A percentile compares a stretch with the other conserved stretches of the same genome.
Conservation (phyloP, 345 rosid species). For the Erucastrum elatum region DNA sequence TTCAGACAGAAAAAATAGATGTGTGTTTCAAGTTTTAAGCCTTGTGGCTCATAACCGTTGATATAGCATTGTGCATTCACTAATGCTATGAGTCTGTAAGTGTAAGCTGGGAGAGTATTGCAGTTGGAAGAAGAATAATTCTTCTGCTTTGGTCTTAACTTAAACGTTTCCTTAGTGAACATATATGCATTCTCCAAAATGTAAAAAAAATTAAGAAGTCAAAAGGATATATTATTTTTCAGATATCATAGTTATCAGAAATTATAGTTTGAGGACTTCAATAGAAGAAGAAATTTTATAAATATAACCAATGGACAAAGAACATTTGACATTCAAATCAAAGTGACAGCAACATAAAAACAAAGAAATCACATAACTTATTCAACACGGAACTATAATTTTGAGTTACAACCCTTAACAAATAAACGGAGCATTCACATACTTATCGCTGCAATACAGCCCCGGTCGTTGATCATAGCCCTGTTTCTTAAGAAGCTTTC, state of each 20-base stretch:
- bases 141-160: slow-evolving; percentile 28
- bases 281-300: not conserved
- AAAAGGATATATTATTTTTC: not conserved
- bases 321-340: not conserved
- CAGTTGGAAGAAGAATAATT: slow-evolving; percentile 84
- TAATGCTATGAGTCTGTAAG: slow-evolving; percentile 33
- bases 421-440: slow-evolving; percentile 61
- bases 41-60: not conserved
- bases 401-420: slow-evolving; percentile 5
- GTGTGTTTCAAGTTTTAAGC: not conserved
- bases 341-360: not conserved
- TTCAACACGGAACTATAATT: slow-evolving; percentile 5
- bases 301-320: not conserved
- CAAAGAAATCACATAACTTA: slow-evolving; percentile 12
- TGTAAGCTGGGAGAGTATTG: slow-evolving; percentile 86
- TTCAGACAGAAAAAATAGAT: not conserved
- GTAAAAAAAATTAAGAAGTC: not conserved
- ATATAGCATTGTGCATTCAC: not conserved
- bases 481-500: slow-evolving; percentile 60
- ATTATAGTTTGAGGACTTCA: not conserved
- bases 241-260: not conserved
- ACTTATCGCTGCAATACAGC: slow-evolving; percentile 68
- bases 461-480: slow-evolving; percentile 90
- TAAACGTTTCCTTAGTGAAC: no score
- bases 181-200: no score